Evolutionary conservation across 345 rosid species (phyloP), one percentile per base, ranked within the genome.

Genomic region (Litchi chinensis): DNA sequence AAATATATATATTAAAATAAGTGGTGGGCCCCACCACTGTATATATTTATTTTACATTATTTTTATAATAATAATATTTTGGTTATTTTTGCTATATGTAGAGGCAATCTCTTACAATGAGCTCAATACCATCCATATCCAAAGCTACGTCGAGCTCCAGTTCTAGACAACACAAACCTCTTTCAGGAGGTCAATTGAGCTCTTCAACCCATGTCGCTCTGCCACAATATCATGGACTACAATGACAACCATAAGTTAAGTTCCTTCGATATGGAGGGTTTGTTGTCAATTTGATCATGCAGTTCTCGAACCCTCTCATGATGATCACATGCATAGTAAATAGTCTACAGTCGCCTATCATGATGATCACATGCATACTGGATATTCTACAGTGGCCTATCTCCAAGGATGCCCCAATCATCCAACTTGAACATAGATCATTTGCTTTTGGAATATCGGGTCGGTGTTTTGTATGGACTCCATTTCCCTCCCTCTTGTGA

Each of bases 381-480:
- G 32, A 28, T 28, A 28, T 1, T 28, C 32, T 28, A 28, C 32
- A 28, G 19, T 81, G 83, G 80, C 77, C 73, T 8, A 26, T 71
- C 10, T 48, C 80, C 21, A 76, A 67, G 62, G 28, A 26, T 26
- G 28, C 28, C 28, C 28, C 77, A 1, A 65, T 59, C 2, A 13
- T 76, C 37, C 15, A 77, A 4, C 24, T 76, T 28, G 74, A 77
- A 15, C 19, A 28, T 44, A 76, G 80, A 57, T 66, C 74, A 77
- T 76, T 81, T 18, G 74, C 77, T 4, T 66, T 71, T 37, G 74
- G 52, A 54, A 65, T 76, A 77, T 70, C 69, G 1, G 77, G n/a
- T n/a, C n/a, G n/a, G 80, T 24, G 64, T 81, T 2, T n/a, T 76
- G n/a, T 81, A 54, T 40, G 83, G 80, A 32, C n/a, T 81, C 11